Conservation (phyloP, 225 moss, liverwort and hornwort genomes). For the Rhytidiadelphus loreus region DNA sequence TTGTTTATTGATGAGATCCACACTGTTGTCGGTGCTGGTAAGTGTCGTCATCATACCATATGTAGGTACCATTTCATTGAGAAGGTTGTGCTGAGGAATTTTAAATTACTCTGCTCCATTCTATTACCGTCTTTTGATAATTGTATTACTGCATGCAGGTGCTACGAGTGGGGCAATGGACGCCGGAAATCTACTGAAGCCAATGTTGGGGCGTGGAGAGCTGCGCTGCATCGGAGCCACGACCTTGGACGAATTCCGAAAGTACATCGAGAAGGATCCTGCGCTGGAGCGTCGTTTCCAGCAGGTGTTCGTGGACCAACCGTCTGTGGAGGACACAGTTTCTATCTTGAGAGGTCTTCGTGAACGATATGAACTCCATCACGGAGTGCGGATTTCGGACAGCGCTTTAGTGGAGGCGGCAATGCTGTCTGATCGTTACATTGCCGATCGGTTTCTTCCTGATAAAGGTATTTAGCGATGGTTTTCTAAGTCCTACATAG, state of each 20-base stretch:
- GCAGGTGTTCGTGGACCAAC: constrained; percentile 94
- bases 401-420: constrained; percentile 85
- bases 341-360: constrained; percentile 93
- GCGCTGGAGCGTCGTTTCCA: constrained; percentile 94
- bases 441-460: constrained; percentile 90
- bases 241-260: constrained; percentile 84
- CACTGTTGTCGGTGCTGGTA: constrained; percentile 96
- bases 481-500: background rate
- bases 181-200: constrained; percentile 85
- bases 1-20: constrained; percentile 98
- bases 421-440: constrained; percentile 87
- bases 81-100: background rate
- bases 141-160: constrained; percentile 19
- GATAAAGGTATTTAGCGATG: constrained; percentile 58
- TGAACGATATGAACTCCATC: constrained; percentile 90
- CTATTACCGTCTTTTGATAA: background rate
- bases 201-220: constrained; percentile 94
- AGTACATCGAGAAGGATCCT: constrained; percentile 95
- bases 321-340: constrained; percentile 75
- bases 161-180: constrained; percentile 87
- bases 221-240: constrained; percentile 93
- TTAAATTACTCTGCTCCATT: background rate
- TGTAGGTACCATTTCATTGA: background rate
- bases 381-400: constrained; percentile 91
- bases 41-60: background rate